A percentile compares a stretch with the other conserved stretches of the same genome.
phyloP scores from a whole-genome alignment of 1,139 yeast species.

The Tardiomyces blankii region DNA sequence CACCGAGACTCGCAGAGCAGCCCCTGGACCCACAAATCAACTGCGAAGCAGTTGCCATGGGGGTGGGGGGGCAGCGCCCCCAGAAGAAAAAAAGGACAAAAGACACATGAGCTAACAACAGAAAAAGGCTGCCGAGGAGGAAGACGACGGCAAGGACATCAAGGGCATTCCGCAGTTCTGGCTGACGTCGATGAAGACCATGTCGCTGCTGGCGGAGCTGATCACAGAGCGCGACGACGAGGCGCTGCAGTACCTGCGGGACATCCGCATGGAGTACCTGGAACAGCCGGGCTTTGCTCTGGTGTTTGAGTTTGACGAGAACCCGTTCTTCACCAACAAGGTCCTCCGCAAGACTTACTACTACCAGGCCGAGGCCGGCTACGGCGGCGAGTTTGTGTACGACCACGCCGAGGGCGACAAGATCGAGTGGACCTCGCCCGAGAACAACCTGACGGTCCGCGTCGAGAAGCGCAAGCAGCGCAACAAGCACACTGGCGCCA shows the following conservation, averaged over 20 bases:
- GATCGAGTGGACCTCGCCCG: constrained; percentile 77
- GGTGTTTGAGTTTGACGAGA: constrained; percentile 66
- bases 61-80: no score
- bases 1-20: no score
- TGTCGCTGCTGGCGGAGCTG: constrained; percentile 71
- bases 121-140: constrained; percentile 29
- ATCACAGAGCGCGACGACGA: constrained; percentile 88
- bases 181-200: constrained; percentile 89
- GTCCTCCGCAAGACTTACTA: constrained; percentile 74
- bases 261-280: constrained; percentile 73
- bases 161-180: constrained; percentile 91
- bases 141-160: constrained; percentile 36
- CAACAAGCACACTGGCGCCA: constrained; percentile 93
- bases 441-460: constrained; percentile 69
- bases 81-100: no score
- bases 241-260: constrained; percentile 56
- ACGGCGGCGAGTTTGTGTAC: constrained; percentile 91
- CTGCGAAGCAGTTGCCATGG: no score
- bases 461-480: constrained; percentile 96
- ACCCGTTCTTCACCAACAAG: constrained; percentile 68
- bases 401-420: constrained; percentile 92
- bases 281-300: constrained; percentile 85
- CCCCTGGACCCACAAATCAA: no score
- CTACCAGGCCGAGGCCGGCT: constrained; percentile 90
- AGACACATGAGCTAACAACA: background rate